These are phyloP conservation scores for Tilletia walkeri DNA, from an alignment of 1,284 basidiomycete genomes.

Conservation along the genomic window DNA sequence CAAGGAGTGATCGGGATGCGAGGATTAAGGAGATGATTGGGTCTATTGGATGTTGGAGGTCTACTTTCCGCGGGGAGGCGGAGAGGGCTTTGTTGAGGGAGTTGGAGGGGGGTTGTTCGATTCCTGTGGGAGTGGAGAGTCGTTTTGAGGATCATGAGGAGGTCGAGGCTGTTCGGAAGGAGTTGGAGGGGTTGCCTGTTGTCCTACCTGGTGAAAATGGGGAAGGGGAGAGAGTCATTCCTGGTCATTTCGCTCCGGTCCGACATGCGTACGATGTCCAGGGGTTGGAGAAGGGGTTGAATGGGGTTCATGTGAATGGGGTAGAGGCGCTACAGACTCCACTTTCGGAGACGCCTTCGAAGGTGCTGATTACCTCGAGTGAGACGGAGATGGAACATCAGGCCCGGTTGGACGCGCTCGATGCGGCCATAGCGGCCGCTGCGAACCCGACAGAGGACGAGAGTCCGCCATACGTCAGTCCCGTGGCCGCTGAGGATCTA, in stretches of 20 bases:
- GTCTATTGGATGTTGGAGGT: slow-evolving; percentile 50
- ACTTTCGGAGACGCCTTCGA: too few relatives aligned
- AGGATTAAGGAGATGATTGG: slow-evolving; percentile 40
- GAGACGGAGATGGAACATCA: slow-evolving; percentile 1
- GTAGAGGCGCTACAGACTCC: too few relatives aligned
- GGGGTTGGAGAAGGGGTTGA: background rate
- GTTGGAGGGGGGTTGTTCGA: slow-evolving; percentile 93
- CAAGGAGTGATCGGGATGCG: slow-evolving; percentile 44
- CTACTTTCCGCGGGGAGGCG: slow-evolving; percentile 46
- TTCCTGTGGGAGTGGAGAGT: slow-evolving; percentile 85
- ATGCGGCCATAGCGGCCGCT: slow-evolving; percentile 11
- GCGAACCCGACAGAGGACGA: slow-evolving; percentile 17
- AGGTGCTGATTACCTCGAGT: background rate
- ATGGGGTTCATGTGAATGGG: background rate
- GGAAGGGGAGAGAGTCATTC: background rate
- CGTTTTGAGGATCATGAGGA: slow-evolving; percentile 48
- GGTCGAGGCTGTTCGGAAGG: slow-evolving; percentile 43
- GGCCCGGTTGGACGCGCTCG: slow-evolving; percentile 12
- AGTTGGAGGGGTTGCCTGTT: slow-evolving; percentile 33
- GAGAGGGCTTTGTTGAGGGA: slow-evolving; percentile 83
- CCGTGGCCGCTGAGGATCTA: slow-evolving; percentile 21
- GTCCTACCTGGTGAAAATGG: slow-evolving; percentile 17
- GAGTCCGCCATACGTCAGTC: slow-evolving; percentile 3
- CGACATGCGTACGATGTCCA: slow-evolving; percentile 10
- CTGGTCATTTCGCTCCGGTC: slow-evolving; percentile 14